Evolutionary conservation across 495 filamentous ascomycete genomes (phyloP).

Genomic region (Penicillium atrosanguineum): DNA sequence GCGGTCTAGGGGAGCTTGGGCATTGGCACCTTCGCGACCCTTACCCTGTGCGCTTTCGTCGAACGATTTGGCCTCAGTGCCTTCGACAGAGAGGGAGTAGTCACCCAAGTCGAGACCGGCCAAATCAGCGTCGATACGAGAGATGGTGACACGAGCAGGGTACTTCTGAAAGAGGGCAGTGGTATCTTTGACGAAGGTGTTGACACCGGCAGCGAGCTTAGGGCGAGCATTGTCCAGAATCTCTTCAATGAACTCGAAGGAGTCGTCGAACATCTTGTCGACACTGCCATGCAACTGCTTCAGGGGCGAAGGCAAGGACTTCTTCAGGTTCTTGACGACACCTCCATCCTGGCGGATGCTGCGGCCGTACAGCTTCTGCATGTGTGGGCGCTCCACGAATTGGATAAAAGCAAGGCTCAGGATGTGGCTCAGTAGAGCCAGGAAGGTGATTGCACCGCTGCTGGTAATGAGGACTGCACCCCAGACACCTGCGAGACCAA

Average conservation of each 20-base stretch:
- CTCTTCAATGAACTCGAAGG: conserved; percentile 85
- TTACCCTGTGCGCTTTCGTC: conserved; percentile 48
- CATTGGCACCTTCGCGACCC: conserved; percentile 51
- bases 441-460: conserved; percentile 75
- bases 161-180: conserved; percentile 85
- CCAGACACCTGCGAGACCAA: conserved; percentile 95
- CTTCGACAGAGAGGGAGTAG: conserved; percentile 74
- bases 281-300: conserved; percentile 76
- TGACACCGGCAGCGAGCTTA: conserved; percentile 82
- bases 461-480: conserved; percentile 89
- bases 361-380: conserved; percentile 94
- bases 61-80: conserved; percentile 52
- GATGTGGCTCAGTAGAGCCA: conserved; percentile 83
- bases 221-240: conserved; percentile 84
- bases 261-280: conserved; percentile 81
- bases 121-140: conserved; percentile 74
- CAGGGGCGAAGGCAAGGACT: conserved; percentile 80
- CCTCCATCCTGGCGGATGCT: conserved; percentile 84
- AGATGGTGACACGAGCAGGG: conserved; percentile 83
- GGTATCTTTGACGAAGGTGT: conserved; percentile 83
- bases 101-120: conserved; percentile 81
- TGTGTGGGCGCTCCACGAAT: conserved; percentile 92
- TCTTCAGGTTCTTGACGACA: conserved; percentile 83
- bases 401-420: conserved; percentile 86
- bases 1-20: conserved; percentile 47